A percentile compares a stretch with the other conserved stretches of the same genome.
phyloP scores from a whole-genome alignment of 805 yeast genomes.

The Kregervanrija fluxuum region DNA sequence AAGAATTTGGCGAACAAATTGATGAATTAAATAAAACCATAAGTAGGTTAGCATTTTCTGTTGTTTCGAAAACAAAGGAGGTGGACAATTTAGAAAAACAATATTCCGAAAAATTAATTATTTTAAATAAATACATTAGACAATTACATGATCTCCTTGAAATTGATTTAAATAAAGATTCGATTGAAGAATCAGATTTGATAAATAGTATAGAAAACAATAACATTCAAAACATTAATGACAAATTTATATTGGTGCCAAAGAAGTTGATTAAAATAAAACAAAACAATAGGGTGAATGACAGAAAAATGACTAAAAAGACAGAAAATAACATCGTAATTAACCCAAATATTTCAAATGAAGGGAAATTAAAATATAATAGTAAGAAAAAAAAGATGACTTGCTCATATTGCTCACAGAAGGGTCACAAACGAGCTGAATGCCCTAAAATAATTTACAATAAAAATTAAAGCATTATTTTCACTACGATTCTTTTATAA shows the following conservation, averaged over 20 bases:
- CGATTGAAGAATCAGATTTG: slow-evolving; percentile 2
- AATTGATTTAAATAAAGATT: neutral
- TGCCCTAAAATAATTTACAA: slow-evolving; percentile 21
- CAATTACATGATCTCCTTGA: slow-evolving; percentile 12
- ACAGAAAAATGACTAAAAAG: too few species aligned
- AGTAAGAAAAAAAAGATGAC: slow-evolving; percentile 19
- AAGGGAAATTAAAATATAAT: neutral
- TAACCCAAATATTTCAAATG: too few species aligned
- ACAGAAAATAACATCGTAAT: too few species aligned
- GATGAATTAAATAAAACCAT: slow-evolving; percentile 17
- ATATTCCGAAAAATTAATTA: slow-evolving; percentile 14
- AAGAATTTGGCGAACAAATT: slow-evolving; percentile 6
- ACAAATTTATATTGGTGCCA: slow-evolving; percentile 20
- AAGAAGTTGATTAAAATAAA: slow-evolving; percentile 6
- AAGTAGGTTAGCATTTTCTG: slow-evolving; percentile 29
- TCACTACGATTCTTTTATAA: neutral
- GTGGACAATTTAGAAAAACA: slow-evolving; percentile 24
- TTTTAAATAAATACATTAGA: slow-evolving; percentile 16
- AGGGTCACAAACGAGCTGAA: slow-evolving; percentile 30
- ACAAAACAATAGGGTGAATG: neutral
- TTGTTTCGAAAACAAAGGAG: slow-evolving; percentile 32
- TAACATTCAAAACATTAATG: slow-evolving; percentile 1
- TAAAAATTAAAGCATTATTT: neutral
- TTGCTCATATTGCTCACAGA: slow-evolving; percentile 28
- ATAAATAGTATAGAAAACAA: slow-evolving; percentile 1